Conservation (phyloP, 768 basidiomycete species). For the Xanthoconium stramineum region DNA sequence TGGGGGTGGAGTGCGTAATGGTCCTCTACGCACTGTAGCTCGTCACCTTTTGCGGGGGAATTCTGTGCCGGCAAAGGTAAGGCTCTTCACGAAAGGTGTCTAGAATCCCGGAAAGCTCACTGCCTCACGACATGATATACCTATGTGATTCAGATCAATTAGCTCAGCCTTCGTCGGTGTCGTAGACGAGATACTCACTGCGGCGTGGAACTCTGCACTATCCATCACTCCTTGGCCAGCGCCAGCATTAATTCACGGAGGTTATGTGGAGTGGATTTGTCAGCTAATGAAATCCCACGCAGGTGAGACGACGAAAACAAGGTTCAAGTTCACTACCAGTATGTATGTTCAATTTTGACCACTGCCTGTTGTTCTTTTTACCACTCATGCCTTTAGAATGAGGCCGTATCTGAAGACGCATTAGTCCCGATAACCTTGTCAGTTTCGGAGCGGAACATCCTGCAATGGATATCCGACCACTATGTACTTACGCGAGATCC, state of each 20-base stretch:
- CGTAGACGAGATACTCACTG: slow-evolving; percentile 34
- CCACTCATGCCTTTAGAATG: no score
- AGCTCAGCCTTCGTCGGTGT: not conserved
- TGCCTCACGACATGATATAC: slow-evolving; percentile 71
- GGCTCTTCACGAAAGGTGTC: not conserved
- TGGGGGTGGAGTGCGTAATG: not conserved
- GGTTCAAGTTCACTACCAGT: no score
- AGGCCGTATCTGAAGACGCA: no score
- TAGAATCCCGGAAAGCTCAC: slow-evolving; percentile 10
- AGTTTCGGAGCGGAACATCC: no score
- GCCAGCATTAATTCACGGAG: not conserved
- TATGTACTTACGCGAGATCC: no score
- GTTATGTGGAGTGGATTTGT: no score
- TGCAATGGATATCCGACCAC: no score
- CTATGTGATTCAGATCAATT: slow-evolving; percentile 36
- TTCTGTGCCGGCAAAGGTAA: slow-evolving; percentile 27
- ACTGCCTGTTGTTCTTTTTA: no score
- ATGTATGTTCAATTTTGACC: no score
- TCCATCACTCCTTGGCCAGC: slow-evolving; percentile 39
- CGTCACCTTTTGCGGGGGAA: slow-evolving; percentile 67
- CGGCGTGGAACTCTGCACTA: slow-evolving; percentile 60
- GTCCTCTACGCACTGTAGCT: slow-evolving; percentile 55
- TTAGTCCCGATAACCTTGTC: no score
- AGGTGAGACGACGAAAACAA: no score
- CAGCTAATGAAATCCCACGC: no score